These are phyloP conservation scores for Colletotrichum sp. DNA, from an alignment of 2,329 filamentous ascomycete species.

Conservation along the genomic window DNA sequence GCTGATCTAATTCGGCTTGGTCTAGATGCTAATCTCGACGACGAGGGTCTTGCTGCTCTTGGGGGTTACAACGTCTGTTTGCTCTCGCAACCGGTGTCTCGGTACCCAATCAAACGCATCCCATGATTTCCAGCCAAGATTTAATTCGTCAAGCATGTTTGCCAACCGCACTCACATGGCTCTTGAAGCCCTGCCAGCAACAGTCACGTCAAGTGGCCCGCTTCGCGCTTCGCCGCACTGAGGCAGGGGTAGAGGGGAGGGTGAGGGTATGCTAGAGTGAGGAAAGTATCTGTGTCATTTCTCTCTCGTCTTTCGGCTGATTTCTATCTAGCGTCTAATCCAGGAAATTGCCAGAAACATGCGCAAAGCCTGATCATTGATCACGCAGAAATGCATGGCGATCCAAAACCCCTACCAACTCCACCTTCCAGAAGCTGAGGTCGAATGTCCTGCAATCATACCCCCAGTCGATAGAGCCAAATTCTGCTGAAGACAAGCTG, in stretches of 20 bases:
- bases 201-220: not conserved
- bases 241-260: not conserved
- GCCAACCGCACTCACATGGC: not conserved
- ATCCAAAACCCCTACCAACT: not conserved
- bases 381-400: not conserved
- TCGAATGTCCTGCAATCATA: not conserved
- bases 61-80: not conserved
- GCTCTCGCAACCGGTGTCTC: conserved; percentile 8
- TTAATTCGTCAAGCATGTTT: not conserved
- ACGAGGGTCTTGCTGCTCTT: not conserved
- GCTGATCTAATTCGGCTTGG: conserved; percentile 12
- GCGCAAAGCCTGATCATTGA: not conserved
- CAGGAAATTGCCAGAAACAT: not conserved
- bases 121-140: not conserved
- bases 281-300: not conserved
- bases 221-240: not conserved
- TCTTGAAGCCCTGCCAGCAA: not conserved
- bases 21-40: conserved; percentile 19
- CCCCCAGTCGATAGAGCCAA: not conserved
- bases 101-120: conserved; percentile 1
- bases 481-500: not conserved
- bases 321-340: not conserved
- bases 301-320: not conserved
- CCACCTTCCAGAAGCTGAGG: not conserved
- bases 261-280: not conserved